Base-by-base conservation (phyloP, 768 basidiomycete genomes). In the Lactarius deliciosus region DNA sequence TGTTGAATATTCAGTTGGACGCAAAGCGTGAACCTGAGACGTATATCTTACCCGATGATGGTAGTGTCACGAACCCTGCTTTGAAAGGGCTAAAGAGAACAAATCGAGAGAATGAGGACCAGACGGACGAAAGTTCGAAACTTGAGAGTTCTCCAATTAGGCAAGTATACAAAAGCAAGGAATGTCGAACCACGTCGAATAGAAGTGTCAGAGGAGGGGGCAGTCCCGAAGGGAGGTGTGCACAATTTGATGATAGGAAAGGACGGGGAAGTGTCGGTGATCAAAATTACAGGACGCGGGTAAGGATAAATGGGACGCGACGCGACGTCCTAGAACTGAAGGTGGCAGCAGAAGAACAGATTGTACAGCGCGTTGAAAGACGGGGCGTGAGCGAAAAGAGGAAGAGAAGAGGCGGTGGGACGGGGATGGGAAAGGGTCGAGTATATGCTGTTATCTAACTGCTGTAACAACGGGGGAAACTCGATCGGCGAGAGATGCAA, bases 361-460 rank as follows among this genome's bases (percentile, higher is more conserved):
- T 28, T 18, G 56, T 69, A 69, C 65, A 68, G 15, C 13, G 62
- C n/a, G 54, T 63, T n/a, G 47, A 50, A 67, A 58, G 32, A 45
- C 57, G 41, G 57, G 41, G 22, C 16, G 34, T 41, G n/a, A 18
- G 54, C 18, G 54, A 30, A 54, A 38, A 18, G 38, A 56, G 63
- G 25, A 41, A 22, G 57, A 64, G 57, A 32, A 10, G 36, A 50
- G 57, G 25, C 25, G 25, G 25, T 28, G 25, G 25, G 25, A 28
- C 25, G 25, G 60, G 57, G 53, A 22, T 60, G 36, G 64, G 61
- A 28, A 50, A 13, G 30, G 43, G 53, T 55, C 25, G 53, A 47
- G 55, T 50, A 18, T 59, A 66, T 66, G 65, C 56, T 56, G 65
- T 62, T 66, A 66, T 66, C 65, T 56, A 55, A 57, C 34, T 53